Evolutionary conservation across 1,284 basidiomycete genomes (phyloP).

Genomic region (Hypsizygus ulmarius): DNA sequence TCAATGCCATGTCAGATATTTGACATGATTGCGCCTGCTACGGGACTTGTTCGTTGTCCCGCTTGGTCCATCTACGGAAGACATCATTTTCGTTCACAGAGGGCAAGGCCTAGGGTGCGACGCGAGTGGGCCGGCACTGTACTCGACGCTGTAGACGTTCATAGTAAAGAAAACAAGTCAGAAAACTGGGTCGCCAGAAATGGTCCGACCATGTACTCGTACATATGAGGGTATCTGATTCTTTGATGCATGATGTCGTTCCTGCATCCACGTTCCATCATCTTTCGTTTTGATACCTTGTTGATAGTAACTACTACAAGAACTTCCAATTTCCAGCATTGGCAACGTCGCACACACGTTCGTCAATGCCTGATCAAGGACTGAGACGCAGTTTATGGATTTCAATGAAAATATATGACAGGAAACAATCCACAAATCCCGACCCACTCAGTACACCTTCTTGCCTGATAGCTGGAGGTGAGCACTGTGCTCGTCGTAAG

Average conservation of each 20-base stretch:
- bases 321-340: too few relatives aligned
- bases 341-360: not conserved
- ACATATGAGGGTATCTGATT: too few relatives aligned
- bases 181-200: too few relatives aligned
- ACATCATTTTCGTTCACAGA: not conserved
- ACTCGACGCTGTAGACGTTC: too few relatives aligned
- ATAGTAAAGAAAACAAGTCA: too few relatives aligned
- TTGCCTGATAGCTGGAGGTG: slow-evolving; percentile 85
- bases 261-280: too few relatives aligned
- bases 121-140: too few relatives aligned
- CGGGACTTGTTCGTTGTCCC: not conserved
- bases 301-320: too few relatives aligned
- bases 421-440: slow-evolving; percentile 9
- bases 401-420: slow-evolving; percentile 15
- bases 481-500: slow-evolving; percentile 92
- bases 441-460: slow-evolving; percentile 65
- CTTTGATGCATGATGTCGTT: too few relatives aligned
- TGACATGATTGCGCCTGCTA: slow-evolving; percentile 3
- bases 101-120: too few relatives aligned
- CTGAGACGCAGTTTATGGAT: slow-evolving; percentile 11
- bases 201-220: too few relatives aligned
- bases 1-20: slow-evolving; percentile 12
- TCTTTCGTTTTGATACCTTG: too few relatives aligned
- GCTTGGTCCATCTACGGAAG: not conserved
- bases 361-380: not conserved